These are phyloP conservation scores for Dionaea muscipula DNA, from an alignment of 179 eudicot species.

Conservation along the genomic window DNA sequence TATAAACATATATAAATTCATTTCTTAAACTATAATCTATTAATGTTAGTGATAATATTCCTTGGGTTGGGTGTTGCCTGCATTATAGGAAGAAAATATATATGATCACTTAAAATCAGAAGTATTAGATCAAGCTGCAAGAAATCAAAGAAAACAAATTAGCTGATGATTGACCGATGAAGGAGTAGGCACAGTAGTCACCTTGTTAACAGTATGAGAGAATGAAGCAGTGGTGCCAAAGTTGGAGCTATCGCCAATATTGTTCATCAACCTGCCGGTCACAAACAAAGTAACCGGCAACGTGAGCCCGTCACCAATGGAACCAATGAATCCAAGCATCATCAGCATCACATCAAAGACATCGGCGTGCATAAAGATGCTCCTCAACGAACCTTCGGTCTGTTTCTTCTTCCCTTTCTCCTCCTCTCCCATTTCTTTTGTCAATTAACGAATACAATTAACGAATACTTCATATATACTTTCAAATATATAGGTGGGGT, in stretches of 20 bases:
- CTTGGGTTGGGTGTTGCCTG: too few relatives aligned
- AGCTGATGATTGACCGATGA: too few relatives aligned
- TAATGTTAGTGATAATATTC: too few relatives aligned
- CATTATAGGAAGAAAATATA: too few relatives aligned
- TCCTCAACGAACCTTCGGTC: conserved; percentile 31
- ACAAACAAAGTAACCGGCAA: conserved; percentile 49
- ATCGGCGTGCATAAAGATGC: conserved; percentile 88
- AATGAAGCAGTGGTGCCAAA: conserved; percentile 13
- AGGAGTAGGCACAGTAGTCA: conserved; percentile 5
- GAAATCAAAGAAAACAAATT: not conserved
- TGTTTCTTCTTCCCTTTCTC: conserved; percentile 13
- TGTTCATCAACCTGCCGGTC: conserved; percentile 58
- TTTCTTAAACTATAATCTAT: too few relatives aligned
- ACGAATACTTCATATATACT: too few relatives aligned
- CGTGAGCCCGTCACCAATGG: conserved; percentile 66
- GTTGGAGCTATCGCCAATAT: conserved; percentile 32
- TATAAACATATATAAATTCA: too few relatives aligned
- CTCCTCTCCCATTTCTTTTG: not conserved
- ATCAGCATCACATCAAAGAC: conserved; percentile 45
- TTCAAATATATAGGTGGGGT: too few relatives aligned
- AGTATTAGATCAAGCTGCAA: not conserved
- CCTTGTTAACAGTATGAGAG: conserved; percentile 41
- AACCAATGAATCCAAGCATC: conserved; percentile 56
- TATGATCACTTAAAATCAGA: too few relatives aligned
- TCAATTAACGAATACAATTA: too few relatives aligned